Conservation (phyloP, 257 asterid genomes). For the Ilex asprella region DNA sequence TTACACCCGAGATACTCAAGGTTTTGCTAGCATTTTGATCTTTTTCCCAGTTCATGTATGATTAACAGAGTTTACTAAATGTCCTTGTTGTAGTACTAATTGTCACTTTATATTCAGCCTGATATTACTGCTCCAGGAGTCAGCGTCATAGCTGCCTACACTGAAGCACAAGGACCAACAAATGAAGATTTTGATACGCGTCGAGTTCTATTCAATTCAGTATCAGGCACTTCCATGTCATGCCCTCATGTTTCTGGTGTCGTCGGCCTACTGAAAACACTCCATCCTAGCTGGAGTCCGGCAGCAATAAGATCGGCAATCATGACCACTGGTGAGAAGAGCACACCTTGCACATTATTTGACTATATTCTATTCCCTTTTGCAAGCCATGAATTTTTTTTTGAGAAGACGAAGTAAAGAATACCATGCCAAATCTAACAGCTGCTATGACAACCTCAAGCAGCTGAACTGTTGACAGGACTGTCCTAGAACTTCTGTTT, state of each 20-base stretch:
- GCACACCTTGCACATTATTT: too few species aligned
- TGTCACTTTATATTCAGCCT: conserved; percentile 46
- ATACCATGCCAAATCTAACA: conserved; percentile 1
- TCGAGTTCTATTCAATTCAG: conserved; percentile 46
- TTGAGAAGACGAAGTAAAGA: conserved; percentile 11
- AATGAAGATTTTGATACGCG: conserved; percentile 54
- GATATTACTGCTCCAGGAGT: conserved; percentile 98
- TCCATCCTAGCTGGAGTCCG: conserved; percentile 87
- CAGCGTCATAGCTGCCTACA: conserved; percentile 76
- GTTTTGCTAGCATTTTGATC: not conserved
- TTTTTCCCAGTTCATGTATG: too few species aligned
- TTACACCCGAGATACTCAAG: conserved; percentile 16
- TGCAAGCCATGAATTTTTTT: too few species aligned
- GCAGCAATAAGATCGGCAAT: conserved; percentile 91
- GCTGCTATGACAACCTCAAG: not conserved
- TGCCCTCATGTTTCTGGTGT: conserved; percentile 91
- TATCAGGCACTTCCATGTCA: conserved; percentile 94
- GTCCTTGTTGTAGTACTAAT: not conserved
- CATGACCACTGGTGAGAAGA: conserved; percentile 58
- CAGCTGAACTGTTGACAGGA: not conserved
- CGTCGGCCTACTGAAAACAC: conserved; percentile 78
- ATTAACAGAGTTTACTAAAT: too few species aligned
- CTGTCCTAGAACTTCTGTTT: not conserved
- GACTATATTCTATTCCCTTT: not conserved
- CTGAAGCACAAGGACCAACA: conserved; percentile 68